Evolutionary conservation across 805 yeast species (phyloP).

Genomic region (Tetrapisispora arboricola): DNA sequence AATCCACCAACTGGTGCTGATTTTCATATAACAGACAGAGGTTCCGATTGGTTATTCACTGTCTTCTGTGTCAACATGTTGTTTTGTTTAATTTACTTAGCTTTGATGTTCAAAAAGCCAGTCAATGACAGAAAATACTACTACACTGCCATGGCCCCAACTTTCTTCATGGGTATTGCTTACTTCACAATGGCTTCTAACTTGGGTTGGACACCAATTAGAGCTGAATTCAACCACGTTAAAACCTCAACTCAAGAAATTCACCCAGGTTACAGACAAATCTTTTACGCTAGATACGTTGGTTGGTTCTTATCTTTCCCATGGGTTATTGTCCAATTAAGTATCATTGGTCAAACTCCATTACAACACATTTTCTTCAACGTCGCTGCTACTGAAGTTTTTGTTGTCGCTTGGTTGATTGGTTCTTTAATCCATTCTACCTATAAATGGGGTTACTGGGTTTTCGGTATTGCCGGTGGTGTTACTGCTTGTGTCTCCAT

Average conservation of each 20-base stretch:
- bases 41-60: slow-evolving; percentile 65
- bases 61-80: slow-evolving; percentile 40
- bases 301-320: slow-evolving; percentile 46
- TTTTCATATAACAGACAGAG: slow-evolving; percentile 46
- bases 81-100: slow-evolving; percentile 23
- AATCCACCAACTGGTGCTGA: slow-evolving; percentile 40
- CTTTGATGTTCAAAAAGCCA: slow-evolving; percentile 23
- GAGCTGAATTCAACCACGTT: slow-evolving; percentile 42
- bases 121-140: slow-evolving; percentile 29
- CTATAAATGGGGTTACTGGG: slow-evolving; percentile 44
- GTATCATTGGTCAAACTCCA: slow-evolving; percentile 20
- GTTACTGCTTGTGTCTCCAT: slow-evolving; percentile 13
- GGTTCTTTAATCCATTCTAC: slow-evolving; percentile 37
- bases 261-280: slow-evolving; percentile 37
- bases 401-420: slow-evolving; percentile 35
- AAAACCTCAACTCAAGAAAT: slow-evolving; percentile 22
- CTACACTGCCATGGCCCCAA: slow-evolving; percentile 36
- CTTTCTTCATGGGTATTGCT: slow-evolving; percentile 36
- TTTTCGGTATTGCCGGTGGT: slow-evolving; percentile 28
- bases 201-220: slow-evolving; percentile 44
- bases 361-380: slow-evolving; percentile 21
- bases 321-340: slow-evolving; percentile 35
- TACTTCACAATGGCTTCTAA: slow-evolving; percentile 53
- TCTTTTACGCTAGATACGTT: slow-evolving; percentile 46
- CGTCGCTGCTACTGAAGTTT: slow-evolving; percentile 32